Evolutionary conservation across 306 rosid genomes (phyloP), one percentile per base, ranked within the genome.

Genomic region (Trichosanthes truncata): DNA sequence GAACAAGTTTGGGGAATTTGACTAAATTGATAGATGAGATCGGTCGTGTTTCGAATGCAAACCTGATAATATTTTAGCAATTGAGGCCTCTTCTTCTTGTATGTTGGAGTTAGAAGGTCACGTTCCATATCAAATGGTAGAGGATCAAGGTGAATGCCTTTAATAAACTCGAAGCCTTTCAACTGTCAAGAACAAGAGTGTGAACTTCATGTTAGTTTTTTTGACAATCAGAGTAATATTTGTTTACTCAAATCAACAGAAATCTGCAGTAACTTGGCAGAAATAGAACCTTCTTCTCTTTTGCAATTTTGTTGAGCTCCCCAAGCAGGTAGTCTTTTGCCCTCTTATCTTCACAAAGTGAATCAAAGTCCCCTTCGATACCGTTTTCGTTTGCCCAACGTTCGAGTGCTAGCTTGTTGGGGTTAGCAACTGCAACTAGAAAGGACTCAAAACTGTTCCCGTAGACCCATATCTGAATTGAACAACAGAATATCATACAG

Each of bases 81-180:
- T 87, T 91, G 99, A 56, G 99, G 97, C 87, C 99, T 91, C 96
- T 91, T 95, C 89, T 88, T 93, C 94, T 93, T 95, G 79, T 89
- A 93, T 40, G 97, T 95, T 80, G 99, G 99, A 81, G 98, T 95
- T 76, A 84, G 93, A 80, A 95, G 98, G 87, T 90, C 99, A 15
- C 97, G 97, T 77, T 95, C 98, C 87, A 95, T 91, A 90, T 95
- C 99, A 74, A 95, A 95, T 43, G 97, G 96, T 65, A 80, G 85
- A 2, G 99, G 94, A 57, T 95, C 99, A 35, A 95, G 91, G 82
- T 93, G 97, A 83, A 95, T 84, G 74, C 88, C 98, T 87, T 40
- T 91, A 78, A 95, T 85, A 74, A 88, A 78, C 90, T 95, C 98
- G 76, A 93, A 95, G 63, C 99, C 97, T 86, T 93, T 93, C 91